Evolutionary conservation across 495 filamentous ascomycete species (phyloP).

Genomic region (Aspergillus incahuasiensis): DNA sequence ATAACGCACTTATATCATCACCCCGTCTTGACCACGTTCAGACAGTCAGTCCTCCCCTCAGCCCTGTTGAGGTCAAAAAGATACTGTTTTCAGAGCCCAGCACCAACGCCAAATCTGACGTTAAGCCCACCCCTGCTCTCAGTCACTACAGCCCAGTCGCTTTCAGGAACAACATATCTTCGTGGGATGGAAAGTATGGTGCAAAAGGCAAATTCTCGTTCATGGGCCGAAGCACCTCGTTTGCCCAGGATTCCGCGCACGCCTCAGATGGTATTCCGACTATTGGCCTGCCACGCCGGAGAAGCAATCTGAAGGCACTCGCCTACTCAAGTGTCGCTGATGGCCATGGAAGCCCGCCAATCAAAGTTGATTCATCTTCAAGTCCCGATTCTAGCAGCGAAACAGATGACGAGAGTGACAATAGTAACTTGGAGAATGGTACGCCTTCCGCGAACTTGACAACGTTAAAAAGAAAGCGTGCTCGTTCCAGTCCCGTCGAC

Average conservation of each 20-base stretch:
- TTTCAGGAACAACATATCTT: constrained; percentile 41
- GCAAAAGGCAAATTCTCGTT: constrained; percentile 49
- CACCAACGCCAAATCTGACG: constrained; percentile 3
- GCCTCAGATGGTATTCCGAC: constrained; percentile 33
- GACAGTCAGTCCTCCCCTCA: constrained; percentile 47
- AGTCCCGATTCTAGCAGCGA: constrained; percentile 29
- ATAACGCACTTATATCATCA: constrained; percentile 4
- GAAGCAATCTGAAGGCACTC: constrained; percentile 15
- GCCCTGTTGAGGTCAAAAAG: constrained; percentile 45
- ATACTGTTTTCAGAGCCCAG: constrained; percentile 38
- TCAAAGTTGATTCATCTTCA: constrained; percentile 9
- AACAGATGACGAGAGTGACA: constrained; percentile 32
- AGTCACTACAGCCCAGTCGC: constrained; percentile 46
- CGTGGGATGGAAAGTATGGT: constrained; percentile 50
- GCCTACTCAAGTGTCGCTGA: background rate
- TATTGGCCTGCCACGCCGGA: constrained; percentile 35
- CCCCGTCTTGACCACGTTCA: constrained; percentile 23
- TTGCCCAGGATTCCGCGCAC: constrained; percentile 5
- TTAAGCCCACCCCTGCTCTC: constrained; percentile 16
- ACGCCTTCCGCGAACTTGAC: constrained; percentile 18
- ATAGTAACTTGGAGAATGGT: constrained; percentile 21
- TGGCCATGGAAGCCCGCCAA: constrained; percentile 10
- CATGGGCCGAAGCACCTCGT: constrained; percentile 12
- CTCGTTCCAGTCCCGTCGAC: constrained; percentile 31
- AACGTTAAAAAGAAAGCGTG: constrained; percentile 40